Base-by-base conservation (phyloP, 2,329 filamentous ascomycete species). In the Cladorrhinum sp. region DNA sequence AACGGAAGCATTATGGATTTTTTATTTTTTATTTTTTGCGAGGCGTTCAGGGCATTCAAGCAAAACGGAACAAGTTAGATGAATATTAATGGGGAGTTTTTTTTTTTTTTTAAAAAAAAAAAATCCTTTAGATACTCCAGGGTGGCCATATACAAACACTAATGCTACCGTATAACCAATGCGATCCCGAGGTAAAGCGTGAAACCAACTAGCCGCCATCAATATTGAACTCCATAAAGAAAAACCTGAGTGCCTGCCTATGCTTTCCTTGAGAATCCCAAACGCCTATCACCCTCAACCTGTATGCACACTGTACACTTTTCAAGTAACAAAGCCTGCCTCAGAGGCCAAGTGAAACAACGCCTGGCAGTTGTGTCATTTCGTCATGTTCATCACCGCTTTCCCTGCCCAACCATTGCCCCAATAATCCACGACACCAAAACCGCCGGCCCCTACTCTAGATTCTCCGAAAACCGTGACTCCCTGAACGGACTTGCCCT, bases 391-490 rank as follows among this genome's bases (percentile, higher is more conserved):
- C 33, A 9, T 36, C 33, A 16, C 33, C 42, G 10, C 16, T 20
- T 10, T 21, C 42, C n/a, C 16, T 46, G 16, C 42, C 42, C 18
- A 46, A 46, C 42, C n/a, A 46, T 18, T 20, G 42, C 42, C 5
- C n/a, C 16, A 46, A 46, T 8, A 46, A 46, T 46, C 54, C 54
- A 57, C 10, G 21, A 16, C 33, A 20, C 7, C 20, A 55, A 30
- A 28, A 51, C 24, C 14, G 24, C 33, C 10, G n/a, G 3, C 39
- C 49, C 28, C 64, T 68, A 69, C 56, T 74, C 71, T 52, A 84
- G 73, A 53, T 79, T 77, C 74, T 84, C 82, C 23, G 75, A 73
- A 68, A 85, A 85, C 67, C 74, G 79, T 28, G 80, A 80, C 63
- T 77, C 78, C 62, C 80, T 73, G 6, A 73, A 74, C 18, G 80